Base-by-base conservation (phyloP, 805 yeast species). In the Candida pseudofarinosa region DNA sequence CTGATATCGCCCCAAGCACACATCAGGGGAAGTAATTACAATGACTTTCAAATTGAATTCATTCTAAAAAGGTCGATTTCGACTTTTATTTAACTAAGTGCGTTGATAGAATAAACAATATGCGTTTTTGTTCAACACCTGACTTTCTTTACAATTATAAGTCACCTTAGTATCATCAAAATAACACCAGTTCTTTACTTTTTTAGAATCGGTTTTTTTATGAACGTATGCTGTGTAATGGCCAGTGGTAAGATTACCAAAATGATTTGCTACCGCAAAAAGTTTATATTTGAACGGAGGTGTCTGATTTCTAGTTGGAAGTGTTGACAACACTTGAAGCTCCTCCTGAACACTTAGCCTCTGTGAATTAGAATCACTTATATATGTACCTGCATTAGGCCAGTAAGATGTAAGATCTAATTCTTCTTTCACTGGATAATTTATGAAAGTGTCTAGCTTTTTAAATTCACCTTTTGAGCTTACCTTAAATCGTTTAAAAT, bases 161-260 rank as follows among this genome's bases (percentile, higher is more conserved):
- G 77, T 68, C n/a, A 84, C 82, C 42, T 73, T 76, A 0, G 86
- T 75, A 60, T 89, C 97, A 60, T 89, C 96, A 60, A 83, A 89
- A 47, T 81, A 78, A 53, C 86, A 80, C 96, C 96, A 89, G 1
- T 81, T 84, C 42, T 68, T 67, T 33, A 56, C 62, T 16, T 60
- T 58, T 19, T 80, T 81, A 12, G 46, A 23, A 38, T 62, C 67
- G 35, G 60, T 59, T n/a, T 50, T 53, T 54, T 87, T 87, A 56
- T 80, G 67, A 3, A 87, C 91, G 56, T 72, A 86, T 1, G 95
- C 69, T 0, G 97, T 90, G 62, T 90, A 90, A 62, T 90, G 97
- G 0, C 97, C 97, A 6, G 90, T 85, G 34, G 81, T 77, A 32
- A 90, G 69, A 33, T 85, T 81, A 10, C 97, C 97, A 47, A 67